Conservation (phyloP, 2,329 filamentous ascomycete species). For the Neophaeococcomyces mojaviensis region DNA sequence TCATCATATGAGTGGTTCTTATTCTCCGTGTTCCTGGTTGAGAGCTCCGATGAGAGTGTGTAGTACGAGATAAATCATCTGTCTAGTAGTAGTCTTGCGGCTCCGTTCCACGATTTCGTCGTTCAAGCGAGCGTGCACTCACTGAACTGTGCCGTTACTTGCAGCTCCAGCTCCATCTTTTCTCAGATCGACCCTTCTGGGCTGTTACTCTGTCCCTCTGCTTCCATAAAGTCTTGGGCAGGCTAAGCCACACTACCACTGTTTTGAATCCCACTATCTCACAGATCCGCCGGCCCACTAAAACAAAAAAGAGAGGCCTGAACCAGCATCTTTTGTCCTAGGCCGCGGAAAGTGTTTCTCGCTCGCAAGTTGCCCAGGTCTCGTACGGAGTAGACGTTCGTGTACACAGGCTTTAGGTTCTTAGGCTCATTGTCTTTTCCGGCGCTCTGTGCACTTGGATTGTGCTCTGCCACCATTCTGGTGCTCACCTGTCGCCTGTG, state of each 20-base stretch:
- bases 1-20: too few species aligned
- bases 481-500: not conserved
- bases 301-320: slow-evolving; percentile 1
- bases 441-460: slow-evolving; percentile 1
- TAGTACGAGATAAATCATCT: too few species aligned
- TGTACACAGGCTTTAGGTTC: not conserved
- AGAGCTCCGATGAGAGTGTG: too few species aligned
- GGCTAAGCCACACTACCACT: slow-evolving; percentile 1
- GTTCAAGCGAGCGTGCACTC: too few species aligned
- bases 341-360: too few species aligned
- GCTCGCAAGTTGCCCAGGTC: not conserved
- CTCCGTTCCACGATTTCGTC: too few species aligned
- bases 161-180: not conserved
- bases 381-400: not conserved
- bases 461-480: slow-evolving; percentile 1
- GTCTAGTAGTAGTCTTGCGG: too few species aligned
- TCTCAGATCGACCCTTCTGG: not conserved
- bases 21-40: too few species aligned
- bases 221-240: not conserved
- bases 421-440: not conserved
- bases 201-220: not conserved
- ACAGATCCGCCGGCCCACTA: not conserved
- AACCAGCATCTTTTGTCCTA: slow-evolving; percentile 3
- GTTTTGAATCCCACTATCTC: not conserved
- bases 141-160: not conserved